phyloP scores from a whole-genome alignment of 2,329 filamentous ascomycete species.

The Arthrobotrys megalospora region DNA sequence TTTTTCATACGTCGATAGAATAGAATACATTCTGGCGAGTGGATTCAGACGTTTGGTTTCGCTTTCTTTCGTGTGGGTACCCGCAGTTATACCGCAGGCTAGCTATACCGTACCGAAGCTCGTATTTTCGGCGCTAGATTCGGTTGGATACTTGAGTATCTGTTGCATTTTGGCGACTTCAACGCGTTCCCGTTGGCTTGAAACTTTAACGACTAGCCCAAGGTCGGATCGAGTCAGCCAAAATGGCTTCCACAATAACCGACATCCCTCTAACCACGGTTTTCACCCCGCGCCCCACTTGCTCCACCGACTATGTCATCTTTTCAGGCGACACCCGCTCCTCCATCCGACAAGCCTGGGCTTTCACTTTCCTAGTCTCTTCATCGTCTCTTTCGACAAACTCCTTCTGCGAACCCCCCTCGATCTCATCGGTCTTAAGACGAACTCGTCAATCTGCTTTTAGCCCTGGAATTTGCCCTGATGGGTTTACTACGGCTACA shows the following conservation, averaged over 20 bases:
- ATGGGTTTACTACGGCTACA: constrained; percentile 20
- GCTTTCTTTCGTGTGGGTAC: too few species aligned
- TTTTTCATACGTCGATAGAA: too few species aligned
- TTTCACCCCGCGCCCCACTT: constrained; percentile 19
- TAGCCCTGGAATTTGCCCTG: constrained; percentile 29
- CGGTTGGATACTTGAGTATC: too few species aligned
- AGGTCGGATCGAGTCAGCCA: not conserved
- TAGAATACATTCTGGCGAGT: too few species aligned
- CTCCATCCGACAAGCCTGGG: constrained; percentile 27
- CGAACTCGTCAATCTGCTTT: constrained; percentile 31
- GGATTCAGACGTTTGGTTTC: too few species aligned
- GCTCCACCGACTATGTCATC: constrained; percentile 25
- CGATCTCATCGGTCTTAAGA: constrained; percentile 12
- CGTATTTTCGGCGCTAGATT: too few species aligned
- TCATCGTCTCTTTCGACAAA: constrained; percentile 17
- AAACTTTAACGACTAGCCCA: too few species aligned
- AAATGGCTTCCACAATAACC: not conserved
- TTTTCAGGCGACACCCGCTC: not conserved
- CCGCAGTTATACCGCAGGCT: too few species aligned
- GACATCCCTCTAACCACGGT: constrained; percentile 26
- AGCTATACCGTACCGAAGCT: too few species aligned
- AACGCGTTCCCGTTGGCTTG: too few species aligned
- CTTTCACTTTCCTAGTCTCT: constrained; percentile 19
- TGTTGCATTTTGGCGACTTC: too few species aligned
- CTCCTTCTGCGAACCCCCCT: constrained; percentile 22